Conservation (phyloP, 768 basidiomycete genomes). For the Rhodosporidiobolus odoratus region DNA sequence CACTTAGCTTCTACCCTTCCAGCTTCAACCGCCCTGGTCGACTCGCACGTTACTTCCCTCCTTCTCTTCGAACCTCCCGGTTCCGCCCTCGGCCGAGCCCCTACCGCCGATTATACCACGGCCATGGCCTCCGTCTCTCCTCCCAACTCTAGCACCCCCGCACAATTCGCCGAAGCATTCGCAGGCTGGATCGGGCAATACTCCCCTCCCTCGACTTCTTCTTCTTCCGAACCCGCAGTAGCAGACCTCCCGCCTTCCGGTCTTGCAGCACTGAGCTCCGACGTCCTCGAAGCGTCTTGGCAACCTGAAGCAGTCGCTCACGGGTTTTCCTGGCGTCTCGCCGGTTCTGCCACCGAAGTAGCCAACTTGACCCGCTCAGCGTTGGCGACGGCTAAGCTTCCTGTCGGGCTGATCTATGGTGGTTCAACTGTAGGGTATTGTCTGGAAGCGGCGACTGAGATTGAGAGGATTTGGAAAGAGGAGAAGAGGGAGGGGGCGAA, state of each 20-base stretch:
- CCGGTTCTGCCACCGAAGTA: not conserved
- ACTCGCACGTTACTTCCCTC: not conserved
- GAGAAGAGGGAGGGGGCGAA: not conserved
- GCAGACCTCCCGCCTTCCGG: not conserved
- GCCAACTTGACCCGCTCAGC: not conserved
- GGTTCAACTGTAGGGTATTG: conserved; percentile 28
- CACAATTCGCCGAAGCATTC: conserved; percentile 21
- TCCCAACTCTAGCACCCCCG: not conserved
- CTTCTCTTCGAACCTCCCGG: conserved; percentile 35
- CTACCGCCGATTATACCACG: conserved; percentile 21
- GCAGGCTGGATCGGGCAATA: conserved; percentile 28
- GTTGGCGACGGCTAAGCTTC: not conserved
- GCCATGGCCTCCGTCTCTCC: conserved; percentile 24
- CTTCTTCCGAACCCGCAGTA: not conserved
- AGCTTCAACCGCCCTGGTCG: not conserved
- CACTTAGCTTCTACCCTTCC: not conserved
- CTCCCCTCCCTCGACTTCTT: not conserved
- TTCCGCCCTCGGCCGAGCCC: conserved; percentile 20
- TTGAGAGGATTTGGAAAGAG: conserved; percentile 5
- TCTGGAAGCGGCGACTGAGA: conserved; percentile 17
- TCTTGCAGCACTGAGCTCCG: conserved; percentile 1
- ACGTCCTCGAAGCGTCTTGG: conserved; percentile 11
- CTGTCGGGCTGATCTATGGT: conserved; percentile 23
- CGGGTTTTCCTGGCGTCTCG: conserved; percentile 31
- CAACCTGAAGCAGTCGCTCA: conserved; percentile 16